These are phyloP conservation scores for Backusella mclennaniae DNA, from an alignment of 192 early-diverging fungal species.

Conservation along the genomic window DNA sequence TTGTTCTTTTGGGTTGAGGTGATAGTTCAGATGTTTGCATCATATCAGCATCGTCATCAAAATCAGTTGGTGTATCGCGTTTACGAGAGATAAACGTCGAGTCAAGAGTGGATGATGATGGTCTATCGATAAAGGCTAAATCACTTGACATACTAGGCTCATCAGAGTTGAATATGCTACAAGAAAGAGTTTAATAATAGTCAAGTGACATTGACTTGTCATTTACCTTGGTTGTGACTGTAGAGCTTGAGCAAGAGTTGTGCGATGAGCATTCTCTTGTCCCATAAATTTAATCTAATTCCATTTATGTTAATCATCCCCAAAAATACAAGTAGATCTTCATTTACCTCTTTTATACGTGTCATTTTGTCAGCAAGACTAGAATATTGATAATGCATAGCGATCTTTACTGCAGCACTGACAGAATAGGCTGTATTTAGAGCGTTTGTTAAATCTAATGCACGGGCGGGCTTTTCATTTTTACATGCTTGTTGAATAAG, in stretches of 20 bases:
- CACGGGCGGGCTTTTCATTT: conserved; percentile 70
- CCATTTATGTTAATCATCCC: background rate
- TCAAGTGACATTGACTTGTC: too few species aligned
- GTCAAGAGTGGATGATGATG: background rate
- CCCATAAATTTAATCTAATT: conserved; percentile 2
- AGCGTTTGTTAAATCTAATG: conserved; percentile 72
- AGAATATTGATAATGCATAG: conserved; percentile 60
- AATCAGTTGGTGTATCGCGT: background rate
- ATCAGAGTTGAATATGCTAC: background rate
- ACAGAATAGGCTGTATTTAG: conserved; percentile 65
- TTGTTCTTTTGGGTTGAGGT: background rate
- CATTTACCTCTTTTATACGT: conserved; percentile 27
- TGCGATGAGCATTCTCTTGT: background rate
- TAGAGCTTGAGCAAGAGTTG: background rate
- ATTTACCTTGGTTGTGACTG: background rate
- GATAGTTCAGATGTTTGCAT: background rate
- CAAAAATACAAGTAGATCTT: background rate
- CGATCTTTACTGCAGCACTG: conserved; percentile 85
- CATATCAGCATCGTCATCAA: background rate
- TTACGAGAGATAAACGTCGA: background rate
- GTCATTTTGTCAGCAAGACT: conserved; percentile 79
- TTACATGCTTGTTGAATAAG: conserved; percentile 83
- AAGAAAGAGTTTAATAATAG: background rate
- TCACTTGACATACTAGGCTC: conserved; percentile 12
- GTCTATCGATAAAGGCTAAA: conserved; percentile 13